Conservation (phyloP, 768 basidiomycete genomes). For the Dictyophora rubrovolvata region DNA sequence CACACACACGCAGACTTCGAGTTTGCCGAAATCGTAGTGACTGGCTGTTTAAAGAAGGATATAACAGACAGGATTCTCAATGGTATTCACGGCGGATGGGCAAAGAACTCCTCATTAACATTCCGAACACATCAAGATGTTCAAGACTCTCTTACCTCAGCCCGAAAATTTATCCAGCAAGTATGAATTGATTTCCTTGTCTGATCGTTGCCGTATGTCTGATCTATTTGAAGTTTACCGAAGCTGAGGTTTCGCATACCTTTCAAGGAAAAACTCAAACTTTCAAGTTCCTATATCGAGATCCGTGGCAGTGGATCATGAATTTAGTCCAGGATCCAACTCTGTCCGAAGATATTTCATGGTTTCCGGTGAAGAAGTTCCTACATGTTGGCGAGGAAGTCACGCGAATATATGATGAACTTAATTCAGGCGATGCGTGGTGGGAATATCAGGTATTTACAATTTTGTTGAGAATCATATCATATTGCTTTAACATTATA, state of each 20-base stretch:
- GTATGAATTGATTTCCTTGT: conserved; percentile 8
- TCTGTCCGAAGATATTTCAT: conserved; percentile 12
- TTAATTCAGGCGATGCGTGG: conserved; percentile 22
- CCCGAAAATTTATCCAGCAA: conserved; percentile 14
- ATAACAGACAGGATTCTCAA: conserved; percentile 9
- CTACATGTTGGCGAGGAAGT: conserved; percentile 9
- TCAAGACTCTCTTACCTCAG: conserved; percentile 14
- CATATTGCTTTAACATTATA: neutral
- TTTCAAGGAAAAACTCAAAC: conserved; percentile 9
- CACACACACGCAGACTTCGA: conserved; percentile 17
- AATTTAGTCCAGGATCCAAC: conserved; percentile 16
- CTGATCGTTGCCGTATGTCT: neutral
- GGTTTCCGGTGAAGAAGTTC: conserved; percentile 18
- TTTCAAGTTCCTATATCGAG: conserved; percentile 19
- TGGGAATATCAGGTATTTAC: conserved; percentile 17
- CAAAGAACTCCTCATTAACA: conserved; percentile 10
- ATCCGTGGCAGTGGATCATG: conserved; percentile 23
- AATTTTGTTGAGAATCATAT: neutral
- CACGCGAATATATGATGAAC: conserved; percentile 17
- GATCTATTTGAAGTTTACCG: conserved; percentile 15
- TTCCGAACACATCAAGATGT: conserved; percentile 16
- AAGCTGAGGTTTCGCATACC: conserved; percentile 8
- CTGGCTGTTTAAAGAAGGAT: conserved; percentile 10
- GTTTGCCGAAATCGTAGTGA: conserved; percentile 17
- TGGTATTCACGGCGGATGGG: conserved; percentile 13